These are phyloP conservation scores for Dendryphion nanum DNA, from an alignment of 2,329 filamentous ascomycete genomes.

Conservation along the genomic window DNA sequence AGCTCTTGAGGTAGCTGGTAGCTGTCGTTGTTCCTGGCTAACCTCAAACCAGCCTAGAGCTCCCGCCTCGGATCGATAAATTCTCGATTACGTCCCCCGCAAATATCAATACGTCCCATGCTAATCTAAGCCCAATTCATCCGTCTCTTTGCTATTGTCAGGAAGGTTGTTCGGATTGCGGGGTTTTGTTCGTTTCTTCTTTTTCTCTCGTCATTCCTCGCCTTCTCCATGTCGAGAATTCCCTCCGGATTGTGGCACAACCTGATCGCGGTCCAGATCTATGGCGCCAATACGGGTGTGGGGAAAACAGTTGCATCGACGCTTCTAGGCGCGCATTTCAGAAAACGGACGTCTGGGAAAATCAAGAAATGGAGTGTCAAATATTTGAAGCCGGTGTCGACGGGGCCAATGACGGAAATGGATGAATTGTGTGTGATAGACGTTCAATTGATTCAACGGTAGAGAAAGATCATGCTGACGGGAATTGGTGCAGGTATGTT, in stretches of 20 bases:
- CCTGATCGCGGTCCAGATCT: constrained; percentile 71
- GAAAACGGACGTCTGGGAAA: constrained; percentile 1
- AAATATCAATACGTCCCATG: too few relatives aligned
- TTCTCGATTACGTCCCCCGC: too few relatives aligned
- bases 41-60: too few relatives aligned
- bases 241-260: constrained; percentile 66
- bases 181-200: too few relatives aligned
- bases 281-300: constrained; percentile 80
- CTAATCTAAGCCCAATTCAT: too few relatives aligned
- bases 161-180: too few relatives aligned
- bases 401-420: constrained; percentile 66
- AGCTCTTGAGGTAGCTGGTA: too few relatives aligned
- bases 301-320: constrained; percentile 82
- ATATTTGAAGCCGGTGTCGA: constrained; percentile 81
- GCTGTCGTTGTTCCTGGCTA: too few relatives aligned
- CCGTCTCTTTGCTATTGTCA: too few relatives aligned
- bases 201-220: too few relatives aligned
- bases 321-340: constrained; percentile 62
- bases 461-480: constrained; percentile 3
- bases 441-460: background rate
- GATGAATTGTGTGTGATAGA: constrained; percentile 61
- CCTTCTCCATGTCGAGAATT: constrained; percentile 44
- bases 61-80: too few relatives aligned
- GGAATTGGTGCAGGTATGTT: constrained; percentile 57
- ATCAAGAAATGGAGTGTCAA: constrained; percentile 44